Percentiles rank a stretch among this genome's conserved stretches.
Evolutionary conservation across 331 rosid genomes (phyloP).

Genomic region (Saraca asoca): DNA sequence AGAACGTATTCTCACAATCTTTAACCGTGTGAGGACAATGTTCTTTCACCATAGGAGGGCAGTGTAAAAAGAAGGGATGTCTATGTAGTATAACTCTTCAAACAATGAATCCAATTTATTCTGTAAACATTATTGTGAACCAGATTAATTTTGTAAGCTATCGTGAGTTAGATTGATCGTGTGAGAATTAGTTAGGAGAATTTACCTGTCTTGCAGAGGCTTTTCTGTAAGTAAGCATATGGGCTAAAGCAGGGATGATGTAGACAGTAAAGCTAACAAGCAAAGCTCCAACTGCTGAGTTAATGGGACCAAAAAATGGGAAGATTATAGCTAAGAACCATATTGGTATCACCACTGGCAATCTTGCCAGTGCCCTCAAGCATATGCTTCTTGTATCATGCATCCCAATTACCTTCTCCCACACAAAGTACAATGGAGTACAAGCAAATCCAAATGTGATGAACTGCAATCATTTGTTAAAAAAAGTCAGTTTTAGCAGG

Average conservation of each 20-base stretch:
- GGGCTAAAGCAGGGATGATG: conserved; percentile 78
- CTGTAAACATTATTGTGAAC: too few relatives aligned
- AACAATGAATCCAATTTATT: too few relatives aligned
- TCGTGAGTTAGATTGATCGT: neutral
- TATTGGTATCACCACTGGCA: conserved; percentile 92
- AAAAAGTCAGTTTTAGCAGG: neutral
- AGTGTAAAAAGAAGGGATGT: too few relatives aligned
- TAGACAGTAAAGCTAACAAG: conserved; percentile 96
- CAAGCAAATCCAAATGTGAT: conserved; percentile 96
- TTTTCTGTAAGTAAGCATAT: conserved; percentile 89
- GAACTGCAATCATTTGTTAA: conserved; percentile 60
- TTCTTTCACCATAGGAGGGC: too few relatives aligned
- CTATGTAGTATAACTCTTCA: too few relatives aligned
- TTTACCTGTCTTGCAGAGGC: conserved; percentile 88
- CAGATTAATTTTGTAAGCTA: too few relatives aligned
- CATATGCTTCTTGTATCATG: conserved; percentile 89
- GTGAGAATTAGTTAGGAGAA: too few relatives aligned
- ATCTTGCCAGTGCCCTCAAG: conserved; percentile 78
- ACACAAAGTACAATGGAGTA: conserved; percentile 95
- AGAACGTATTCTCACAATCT: too few relatives aligned
- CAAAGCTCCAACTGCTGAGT: conserved; percentile 96
- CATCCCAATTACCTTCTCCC: conserved; percentile 99
- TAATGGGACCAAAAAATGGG: conserved; percentile 96
- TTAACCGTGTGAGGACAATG: too few relatives aligned
- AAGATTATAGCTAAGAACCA: conserved; percentile 96